Evolutionary conservation across 805 yeast species (phyloP).

Genomic region (Sugiyamaella valdiviana): DNA sequence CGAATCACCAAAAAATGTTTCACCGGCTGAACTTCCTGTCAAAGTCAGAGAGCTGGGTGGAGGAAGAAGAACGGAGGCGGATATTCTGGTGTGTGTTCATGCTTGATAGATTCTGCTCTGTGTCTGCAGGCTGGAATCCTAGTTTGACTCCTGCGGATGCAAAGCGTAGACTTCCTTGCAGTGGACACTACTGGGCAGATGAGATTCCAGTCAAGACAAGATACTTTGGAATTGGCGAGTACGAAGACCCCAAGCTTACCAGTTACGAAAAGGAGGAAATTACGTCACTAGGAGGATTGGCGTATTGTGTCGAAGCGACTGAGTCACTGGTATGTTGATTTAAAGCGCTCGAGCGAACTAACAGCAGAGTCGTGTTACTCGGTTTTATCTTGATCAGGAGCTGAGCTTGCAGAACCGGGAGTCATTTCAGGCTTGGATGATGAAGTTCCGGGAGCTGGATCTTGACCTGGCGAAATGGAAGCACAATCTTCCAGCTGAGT

Average conservation of each 20-base stretch:
- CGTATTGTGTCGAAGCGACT: slow-evolving; percentile 16
- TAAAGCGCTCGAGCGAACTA: neutral
- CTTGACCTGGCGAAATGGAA: slow-evolving; percentile 13
- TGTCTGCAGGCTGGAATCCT: slow-evolving; percentile 16
- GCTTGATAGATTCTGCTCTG: slow-evolving; percentile 17
- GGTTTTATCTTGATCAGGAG: slow-evolving; percentile 9
- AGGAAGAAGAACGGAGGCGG: slow-evolving; percentile 14
- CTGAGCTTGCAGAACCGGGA: slow-evolving; percentile 5
- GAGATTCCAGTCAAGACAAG: slow-evolving; percentile 6
- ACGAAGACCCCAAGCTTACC: slow-evolving; percentile 2
- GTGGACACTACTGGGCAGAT: slow-evolving; percentile 9
- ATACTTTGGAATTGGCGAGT: slow-evolving; percentile 7
- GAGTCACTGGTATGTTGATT: slow-evolving; percentile 6
- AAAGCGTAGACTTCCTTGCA: slow-evolving; percentile 13
- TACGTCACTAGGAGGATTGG: slow-evolving; percentile 12
- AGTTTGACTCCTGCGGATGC: slow-evolving; percentile 13
- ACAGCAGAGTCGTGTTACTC: slow-evolving; percentile 5
- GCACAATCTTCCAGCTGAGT: slow-evolving; percentile 11
- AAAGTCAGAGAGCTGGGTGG: slow-evolving; percentile 10
- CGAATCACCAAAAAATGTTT: slow-evolving; percentile 2
- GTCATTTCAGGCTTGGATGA: slow-evolving; percentile 8
- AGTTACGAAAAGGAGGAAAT: slow-evolving; percentile 9
- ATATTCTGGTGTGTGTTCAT: slow-evolving; percentile 16
- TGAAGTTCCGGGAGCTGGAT: slow-evolving; percentile 9
- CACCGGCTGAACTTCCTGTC: slow-evolving; percentile 12